phyloP scores from a whole-genome alignment of 805 yeast species.

The Lipomyces sp. region DNA sequence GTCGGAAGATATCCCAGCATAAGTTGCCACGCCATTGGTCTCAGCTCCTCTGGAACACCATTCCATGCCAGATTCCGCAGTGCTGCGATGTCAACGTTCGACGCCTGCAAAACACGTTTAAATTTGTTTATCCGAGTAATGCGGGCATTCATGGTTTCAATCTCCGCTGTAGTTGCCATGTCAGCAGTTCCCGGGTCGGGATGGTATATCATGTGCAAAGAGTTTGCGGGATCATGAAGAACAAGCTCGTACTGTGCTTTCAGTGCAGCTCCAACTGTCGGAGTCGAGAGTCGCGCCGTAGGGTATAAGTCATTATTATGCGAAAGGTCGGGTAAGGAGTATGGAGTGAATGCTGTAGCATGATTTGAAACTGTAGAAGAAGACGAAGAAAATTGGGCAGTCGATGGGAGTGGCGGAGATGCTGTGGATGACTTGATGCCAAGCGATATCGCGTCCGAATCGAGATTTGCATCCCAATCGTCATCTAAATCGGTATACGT shows the following conservation, averaged over 20 bases:
- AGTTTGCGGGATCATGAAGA: slow-evolving; percentile 40
- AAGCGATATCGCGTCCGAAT: slow-evolving; percentile 31
- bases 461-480: slow-evolving; percentile 86
- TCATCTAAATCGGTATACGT: slow-evolving; percentile 72
- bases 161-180: slow-evolving; percentile 41
- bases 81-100: slow-evolving; percentile 61
- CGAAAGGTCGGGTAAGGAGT: background rate
- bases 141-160: slow-evolving; percentile 56
- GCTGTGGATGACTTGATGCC: slow-evolving; percentile 21
- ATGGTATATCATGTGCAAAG: slow-evolving; percentile 33
- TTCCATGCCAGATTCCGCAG: slow-evolving; percentile 86
- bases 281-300: slow-evolving; percentile 14
- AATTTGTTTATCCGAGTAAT: slow-evolving; percentile 64
- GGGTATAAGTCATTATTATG: slow-evolving; percentile 28
- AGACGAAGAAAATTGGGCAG: background rate
- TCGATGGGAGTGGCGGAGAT: slow-evolving; percentile 4
- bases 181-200: slow-evolving; percentile 24
- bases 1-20: slow-evolving; percentile 87
- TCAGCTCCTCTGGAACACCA: slow-evolving; percentile 77
- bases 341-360: no score
- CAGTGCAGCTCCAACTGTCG: slow-evolving; percentile 9
- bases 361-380: slow-evolving; percentile 1
- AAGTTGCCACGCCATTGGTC: slow-evolving; percentile 87
- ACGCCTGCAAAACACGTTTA: slow-evolving; percentile 54
- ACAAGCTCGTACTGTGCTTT: slow-evolving; percentile 36